Base-by-base conservation (phyloP, 306 rosid genomes). In the Macrotyloma uniflorum region DNA sequence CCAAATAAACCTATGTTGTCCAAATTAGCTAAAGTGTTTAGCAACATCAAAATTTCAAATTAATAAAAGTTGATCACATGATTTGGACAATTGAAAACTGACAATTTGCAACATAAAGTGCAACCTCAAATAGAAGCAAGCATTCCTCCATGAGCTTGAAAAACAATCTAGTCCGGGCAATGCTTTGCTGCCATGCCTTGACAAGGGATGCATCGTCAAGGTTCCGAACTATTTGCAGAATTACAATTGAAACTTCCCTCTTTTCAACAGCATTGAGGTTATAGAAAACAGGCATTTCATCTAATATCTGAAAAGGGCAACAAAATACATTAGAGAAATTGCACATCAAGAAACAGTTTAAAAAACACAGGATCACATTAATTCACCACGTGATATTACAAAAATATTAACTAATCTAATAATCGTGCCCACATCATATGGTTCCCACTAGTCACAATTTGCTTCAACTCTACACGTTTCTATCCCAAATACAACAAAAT, bases 281-380 rank as follows among this genome's bases (percentile, higher is more conserved):
- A 90, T 91, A 93, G 81, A 92, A 92, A 84, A 95, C 97, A 16
- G 98, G 98, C 98, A 95, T 95, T 80, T 95, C 98, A 85, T 95
- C 98, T 63, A 95, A 79, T 81, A 95, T 91, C 98, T 95, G 96
- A 84, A 79, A 24, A 82, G 55, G 66, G 50, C 35, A 82, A 8
- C n/a, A 55, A 42, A 80, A 74, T 70, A 71, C 72, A 47, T 82
- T 15, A 75, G 20, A 66, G 28, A 79, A 51, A 72, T 36, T 71
- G 38, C 50, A 70, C 54, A 75, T 54, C 68, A 35, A 46, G 43
- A 32, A 78, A 64, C 75, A 85, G 8, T 62, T 49, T 26, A 19
- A 45, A 73, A 61, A 32, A 54, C 74, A 63, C n/a, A 63, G 16
- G 51, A 80, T 72, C 19, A 35, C 53, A 40, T 63, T 33, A 13